These are phyloP conservation scores for Pichia exigua DNA, from an alignment of 805 yeast genomes.

Conservation along the genomic window DNA sequence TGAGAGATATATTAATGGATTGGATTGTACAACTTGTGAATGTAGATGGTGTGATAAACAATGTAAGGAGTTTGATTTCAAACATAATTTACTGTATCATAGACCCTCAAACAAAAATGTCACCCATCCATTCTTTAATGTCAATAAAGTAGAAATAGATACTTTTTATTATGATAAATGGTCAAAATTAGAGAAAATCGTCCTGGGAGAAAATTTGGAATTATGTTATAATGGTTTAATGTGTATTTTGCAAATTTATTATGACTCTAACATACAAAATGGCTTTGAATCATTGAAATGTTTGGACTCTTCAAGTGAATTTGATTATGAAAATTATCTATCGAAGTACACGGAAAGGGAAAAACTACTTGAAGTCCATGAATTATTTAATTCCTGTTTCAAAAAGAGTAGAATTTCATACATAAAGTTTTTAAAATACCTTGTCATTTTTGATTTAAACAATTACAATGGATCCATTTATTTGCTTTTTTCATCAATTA, in stretches of 20 bases:
- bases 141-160: conserved; percentile 5
- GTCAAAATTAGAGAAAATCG: conserved; percentile 13
- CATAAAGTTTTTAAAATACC: conserved; percentile 16
- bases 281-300: conserved; percentile 15
- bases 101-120: conserved; percentile 25
- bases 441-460: conserved; percentile 20
- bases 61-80: conserved; percentile 23
- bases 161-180: conserved; percentile 19
- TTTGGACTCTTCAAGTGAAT: conserved; percentile 4
- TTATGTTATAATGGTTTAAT: conserved; percentile 15
- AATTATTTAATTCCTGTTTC: conserved; percentile 17
- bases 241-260: conserved; percentile 17
- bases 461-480: conserved; percentile 23
- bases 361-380: conserved; percentile 11
- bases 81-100: conserved; percentile 22
- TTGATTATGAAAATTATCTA: conserved; percentile 12
- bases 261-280: conserved; percentile 14
- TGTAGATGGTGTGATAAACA: conserved; percentile 25
- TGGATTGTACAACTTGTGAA: conserved; percentile 26
- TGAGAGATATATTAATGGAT: conserved; percentile 23
- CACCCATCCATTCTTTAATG: conserved; percentile 16
- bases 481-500: conserved; percentile 17
- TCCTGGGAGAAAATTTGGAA: conserved; percentile 13
- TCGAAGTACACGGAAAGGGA: not conserved
- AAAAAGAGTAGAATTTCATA: conserved; percentile 14